phyloP scores from a whole-genome alignment of 805 yeast species.

The Metschnikowia gruessii region DNA sequence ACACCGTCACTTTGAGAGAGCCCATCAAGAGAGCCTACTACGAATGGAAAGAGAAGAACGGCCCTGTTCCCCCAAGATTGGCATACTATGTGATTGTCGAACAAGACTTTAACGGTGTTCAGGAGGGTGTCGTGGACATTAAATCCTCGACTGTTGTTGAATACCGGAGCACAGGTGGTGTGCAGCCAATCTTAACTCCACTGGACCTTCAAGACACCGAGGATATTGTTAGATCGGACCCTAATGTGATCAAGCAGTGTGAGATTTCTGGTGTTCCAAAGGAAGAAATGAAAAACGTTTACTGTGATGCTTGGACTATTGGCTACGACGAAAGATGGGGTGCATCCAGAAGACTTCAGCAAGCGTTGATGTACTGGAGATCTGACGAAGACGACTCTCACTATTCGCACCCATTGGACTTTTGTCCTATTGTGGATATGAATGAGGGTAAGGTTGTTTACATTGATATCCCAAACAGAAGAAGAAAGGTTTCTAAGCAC shows the following conservation, averaged over 20 bases:
- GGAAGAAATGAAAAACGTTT: constrained; percentile 55
- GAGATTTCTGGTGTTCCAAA: constrained; percentile 65
- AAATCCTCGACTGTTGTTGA: constrained; percentile 46
- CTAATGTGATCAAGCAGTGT: constrained; percentile 70
- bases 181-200: constrained; percentile 73
- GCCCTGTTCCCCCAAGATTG: constrained; percentile 64
- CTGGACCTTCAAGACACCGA: constrained; percentile 64
- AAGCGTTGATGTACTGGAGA: constrained; percentile 77
- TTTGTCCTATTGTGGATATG: constrained; percentile 79
- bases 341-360: constrained; percentile 68
- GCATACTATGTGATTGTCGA: constrained; percentile 65
- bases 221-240: constrained; percentile 64
- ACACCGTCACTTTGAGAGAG: constrained; percentile 68
- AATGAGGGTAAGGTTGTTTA: constrained; percentile 64
- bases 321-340: constrained; percentile 81
- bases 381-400: constrained; percentile 73
- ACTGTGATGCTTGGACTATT: constrained; percentile 69
- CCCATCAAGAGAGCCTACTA: constrained; percentile 63
- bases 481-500: constrained; percentile 67
- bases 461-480: constrained; percentile 71
- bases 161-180: constrained; percentile 51
- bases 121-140: constrained; percentile 69
- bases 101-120: constrained; percentile 56
- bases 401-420: constrained; percentile 73
- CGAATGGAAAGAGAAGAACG: constrained; percentile 60